phyloP scores from a whole-genome alignment of 164 flowering plant genomes.

The Chimonanthus salicifolius region DNA sequence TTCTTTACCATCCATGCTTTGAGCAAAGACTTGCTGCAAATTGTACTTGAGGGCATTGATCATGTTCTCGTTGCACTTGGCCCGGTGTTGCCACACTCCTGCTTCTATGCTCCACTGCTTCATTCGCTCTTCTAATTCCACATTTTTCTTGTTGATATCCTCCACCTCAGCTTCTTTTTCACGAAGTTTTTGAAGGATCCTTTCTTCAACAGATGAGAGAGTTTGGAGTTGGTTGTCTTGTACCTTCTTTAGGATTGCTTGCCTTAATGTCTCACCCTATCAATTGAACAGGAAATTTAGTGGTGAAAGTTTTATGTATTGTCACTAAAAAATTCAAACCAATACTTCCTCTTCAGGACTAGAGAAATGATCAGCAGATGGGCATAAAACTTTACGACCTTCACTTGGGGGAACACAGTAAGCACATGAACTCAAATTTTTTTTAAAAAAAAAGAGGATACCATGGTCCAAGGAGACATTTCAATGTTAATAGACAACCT shows the following conservation, averaged over 20 bases:
- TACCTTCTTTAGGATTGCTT: slow-evolving; percentile 57
- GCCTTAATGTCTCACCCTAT: slow-evolving; percentile 68
- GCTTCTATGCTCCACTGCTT: slow-evolving; percentile 55
- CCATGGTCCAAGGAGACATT: no score
- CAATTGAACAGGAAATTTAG: not conserved
- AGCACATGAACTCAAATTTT: not conserved
- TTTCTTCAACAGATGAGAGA: slow-evolving; percentile 50
- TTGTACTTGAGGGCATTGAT: slow-evolving; percentile 54
- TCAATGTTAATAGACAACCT: no score
- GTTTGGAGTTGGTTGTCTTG: slow-evolving; percentile 59
- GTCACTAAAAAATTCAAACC: not conserved
- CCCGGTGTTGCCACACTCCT: slow-evolving; percentile 70
- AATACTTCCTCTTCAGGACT: not conserved
- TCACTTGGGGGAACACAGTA: no score
- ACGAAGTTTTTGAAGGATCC: slow-evolving; percentile 53
- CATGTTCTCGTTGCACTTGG: slow-evolving; percentile 62
- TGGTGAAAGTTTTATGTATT: not conserved
- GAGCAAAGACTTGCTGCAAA: slow-evolving; percentile 64
- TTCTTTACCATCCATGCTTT: slow-evolving; percentile 66
- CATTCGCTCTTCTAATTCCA: slow-evolving; percentile 60
- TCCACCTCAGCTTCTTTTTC: slow-evolving; percentile 70
- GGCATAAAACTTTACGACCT: not conserved
- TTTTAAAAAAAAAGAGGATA: not conserved
- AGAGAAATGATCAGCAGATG: not conserved
- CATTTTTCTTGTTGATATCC: slow-evolving; percentile 55